Evolutionary conservation across 108 stramenopile genomes (phyloP).

Genomic region (Pseudonitzschia multiseries): DNA sequence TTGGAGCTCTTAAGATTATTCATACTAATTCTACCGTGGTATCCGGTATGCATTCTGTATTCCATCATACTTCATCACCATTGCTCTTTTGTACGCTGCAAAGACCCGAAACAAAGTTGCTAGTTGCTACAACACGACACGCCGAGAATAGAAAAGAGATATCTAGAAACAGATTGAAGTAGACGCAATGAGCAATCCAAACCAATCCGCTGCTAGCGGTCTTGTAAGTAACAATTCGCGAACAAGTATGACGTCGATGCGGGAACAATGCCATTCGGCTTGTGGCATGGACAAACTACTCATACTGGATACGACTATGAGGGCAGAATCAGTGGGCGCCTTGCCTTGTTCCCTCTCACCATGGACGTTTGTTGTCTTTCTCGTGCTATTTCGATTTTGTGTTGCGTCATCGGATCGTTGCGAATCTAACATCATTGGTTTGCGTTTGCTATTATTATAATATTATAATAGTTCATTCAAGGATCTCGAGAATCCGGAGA

Average conservation of each 20-base stretch:
- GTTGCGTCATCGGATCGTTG: background rate
- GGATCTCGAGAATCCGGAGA: conserved; percentile 87
- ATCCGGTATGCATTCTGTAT: too few species aligned
- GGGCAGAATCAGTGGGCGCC: background rate
- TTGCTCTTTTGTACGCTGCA: too few species aligned
- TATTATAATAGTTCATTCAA: conserved; percentile 86
- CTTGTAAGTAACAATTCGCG: conserved; percentile 24
- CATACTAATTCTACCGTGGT: too few species aligned
- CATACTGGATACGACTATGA: background rate
- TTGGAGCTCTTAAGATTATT: too few species aligned
- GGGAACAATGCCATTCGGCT: background rate
- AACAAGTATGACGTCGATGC: background rate
- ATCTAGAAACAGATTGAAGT: background rate
- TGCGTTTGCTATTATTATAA: too few species aligned
- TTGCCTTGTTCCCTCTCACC: background rate
- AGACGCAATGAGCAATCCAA: conserved; percentile 10
- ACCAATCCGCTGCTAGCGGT: conserved; percentile 36
- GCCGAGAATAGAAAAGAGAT: background rate
- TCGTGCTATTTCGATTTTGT: background rate
- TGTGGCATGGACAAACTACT: too few species aligned
- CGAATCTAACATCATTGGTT: background rate
- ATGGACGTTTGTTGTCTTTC: background rate
- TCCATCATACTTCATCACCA: too few species aligned
- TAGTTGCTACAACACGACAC: too few species aligned
- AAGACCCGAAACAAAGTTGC: too few species aligned